These are phyloP conservation scores for Euptelea pleiosperma DNA, from an alignment of 164 flowering plant genomes.

Conservation along the genomic window DNA sequence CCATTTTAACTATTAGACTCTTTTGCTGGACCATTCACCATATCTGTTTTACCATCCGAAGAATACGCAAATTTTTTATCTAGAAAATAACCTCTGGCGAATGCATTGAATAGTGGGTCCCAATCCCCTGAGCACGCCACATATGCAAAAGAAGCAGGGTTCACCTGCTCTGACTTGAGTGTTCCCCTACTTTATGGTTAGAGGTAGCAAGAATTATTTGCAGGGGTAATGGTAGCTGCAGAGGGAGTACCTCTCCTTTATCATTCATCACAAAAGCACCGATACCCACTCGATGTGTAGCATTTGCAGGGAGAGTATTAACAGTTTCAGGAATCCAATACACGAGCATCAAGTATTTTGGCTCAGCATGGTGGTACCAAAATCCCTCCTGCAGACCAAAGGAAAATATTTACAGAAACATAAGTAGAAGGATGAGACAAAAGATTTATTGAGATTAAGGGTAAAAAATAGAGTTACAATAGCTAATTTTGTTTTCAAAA, in stretches of 20 bases:
- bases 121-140: too few relatives aligned
- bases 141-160: too few relatives aligned
- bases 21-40: too few relatives aligned
- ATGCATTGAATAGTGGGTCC: too few relatives aligned
- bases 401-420: too few relatives aligned
- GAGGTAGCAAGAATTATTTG: neutral
- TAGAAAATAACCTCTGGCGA: too few relatives aligned
- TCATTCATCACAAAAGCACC: conserved; percentile 52
- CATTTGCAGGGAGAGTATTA: conserved; percentile 38
- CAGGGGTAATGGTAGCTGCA: neutral
- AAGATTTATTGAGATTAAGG: too few relatives aligned
- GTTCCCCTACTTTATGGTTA: neutral
- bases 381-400: conserved; percentile 46
- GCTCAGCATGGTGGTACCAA: conserved; percentile 39
- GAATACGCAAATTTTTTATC: too few relatives aligned
- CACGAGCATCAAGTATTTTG: conserved; percentile 37
- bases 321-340: conserved; percentile 37
- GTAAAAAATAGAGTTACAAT: too few relatives aligned
- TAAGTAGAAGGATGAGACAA: too few relatives aligned
- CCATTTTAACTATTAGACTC: too few relatives aligned
- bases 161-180: neutral
- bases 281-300: conserved; percentile 45
- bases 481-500: conserved; percentile 2
- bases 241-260: conserved; percentile 38
- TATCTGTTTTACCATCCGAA: too few relatives aligned